Base-by-base conservation (phyloP, 345 rosid species). In the Sonneratia caseolaris region DNA sequence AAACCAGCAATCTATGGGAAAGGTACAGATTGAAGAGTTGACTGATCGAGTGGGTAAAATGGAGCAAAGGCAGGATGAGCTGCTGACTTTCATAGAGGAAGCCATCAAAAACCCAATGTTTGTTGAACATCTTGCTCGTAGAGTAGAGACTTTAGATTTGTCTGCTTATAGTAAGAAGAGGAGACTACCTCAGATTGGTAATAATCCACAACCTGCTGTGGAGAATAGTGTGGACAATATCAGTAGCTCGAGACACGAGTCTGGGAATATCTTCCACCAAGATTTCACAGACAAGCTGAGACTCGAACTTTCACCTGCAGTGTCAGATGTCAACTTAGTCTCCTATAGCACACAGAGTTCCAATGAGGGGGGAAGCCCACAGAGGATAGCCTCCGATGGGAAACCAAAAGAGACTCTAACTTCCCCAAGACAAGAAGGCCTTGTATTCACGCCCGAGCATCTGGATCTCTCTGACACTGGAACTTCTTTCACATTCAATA, bases 381-480 rank as follows among this genome's bases (percentile, higher is more conserved):
- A 74, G 70, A 69, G 79, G 79, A 83, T 76, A 73, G 70, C 72
- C 7, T 84, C 87, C 49, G 93, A 81, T 56, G 76, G 75, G n/a
- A 87, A 86, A 70, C 84, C 84, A 64, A 82, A 80, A 70, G 77
- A 79, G 70, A 78, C 74, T 62, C 83, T 73, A 21, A 77, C 82
- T 62, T 24, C 66, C 37, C 66, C 37, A 68, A 84, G 89, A 81
- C 81, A 81, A 59, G 83, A 83, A 69, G 78, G 86, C 71, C 69
- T 80, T 66, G 70, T 80, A 55, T 80, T 81, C 74, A 74, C 85
- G 68, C 86, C 91, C 40, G 92, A 91, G 77, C 79, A 84, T 0
- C 71, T 84, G 62, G 99, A 95, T 72, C 90, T 90, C 72, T 87
- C 92, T 18, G 97, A 95, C 77, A 85, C 97, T 0, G 96, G 96